Evolutionary conservation across 345 rosid genomes (phyloP).

Genomic region (Arabidopsis arenosa): DNA sequence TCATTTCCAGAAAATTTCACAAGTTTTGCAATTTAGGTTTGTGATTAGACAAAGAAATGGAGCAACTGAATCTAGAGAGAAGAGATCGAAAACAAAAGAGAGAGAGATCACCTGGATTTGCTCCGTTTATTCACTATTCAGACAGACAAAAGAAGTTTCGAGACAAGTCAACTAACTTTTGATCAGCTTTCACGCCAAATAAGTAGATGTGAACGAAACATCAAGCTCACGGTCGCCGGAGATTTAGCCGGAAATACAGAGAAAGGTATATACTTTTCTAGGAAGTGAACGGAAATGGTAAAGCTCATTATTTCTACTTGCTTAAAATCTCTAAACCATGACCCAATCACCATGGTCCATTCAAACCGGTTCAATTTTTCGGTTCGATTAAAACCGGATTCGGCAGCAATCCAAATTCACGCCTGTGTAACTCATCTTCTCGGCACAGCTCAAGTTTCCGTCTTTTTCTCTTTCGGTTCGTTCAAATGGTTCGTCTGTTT

Average conservation of each 20-base stretch:
- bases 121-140: not conserved
- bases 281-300: conserved; percentile 37
- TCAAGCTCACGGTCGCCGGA: conserved; percentile 39
- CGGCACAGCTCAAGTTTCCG: not conserved
- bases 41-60: not conserved
- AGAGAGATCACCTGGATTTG: conserved; percentile 39
- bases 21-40: not conserved
- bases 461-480: not conserved
- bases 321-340: not conserved
- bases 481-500: conserved; percentile 40
- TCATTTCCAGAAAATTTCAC: not conserved
- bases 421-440: conserved; percentile 24
- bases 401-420: not conserved
- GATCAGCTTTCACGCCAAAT: conserved; percentile 42
- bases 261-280: conserved; percentile 22
- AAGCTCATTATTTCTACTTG: conserved; percentile 21
- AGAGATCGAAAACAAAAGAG: conserved; percentile 22
- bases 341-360: not conserved
- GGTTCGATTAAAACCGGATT: conserved; percentile 30
- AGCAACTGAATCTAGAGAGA: conserved; percentile 19
- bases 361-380: not conserved
- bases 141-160: conserved; percentile 13
- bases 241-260: conserved; percentile 31
- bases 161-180: not conserved
- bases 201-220: conserved; percentile 28